Evolutionary conservation across 108 stramenopile species (phyloP).

Genomic region (Conticribra weissflogii): DNA sequence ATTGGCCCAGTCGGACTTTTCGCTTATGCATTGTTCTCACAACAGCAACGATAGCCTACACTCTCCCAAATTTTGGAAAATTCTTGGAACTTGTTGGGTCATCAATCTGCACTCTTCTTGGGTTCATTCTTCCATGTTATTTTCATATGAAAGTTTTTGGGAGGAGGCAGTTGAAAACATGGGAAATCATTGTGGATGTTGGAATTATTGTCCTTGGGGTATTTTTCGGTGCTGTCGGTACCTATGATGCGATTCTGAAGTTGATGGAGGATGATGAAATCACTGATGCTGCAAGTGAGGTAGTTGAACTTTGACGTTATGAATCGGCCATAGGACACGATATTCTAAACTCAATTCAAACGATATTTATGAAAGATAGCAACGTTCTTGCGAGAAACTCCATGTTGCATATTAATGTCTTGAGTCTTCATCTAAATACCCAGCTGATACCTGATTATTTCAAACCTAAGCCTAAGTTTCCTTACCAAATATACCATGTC

Average conservation of each 20-base stretch:
- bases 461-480: no score
- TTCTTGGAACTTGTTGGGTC: conserved; percentile 73
- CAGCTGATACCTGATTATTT: no score
- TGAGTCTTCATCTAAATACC: no score
- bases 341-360: no score
- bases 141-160: conserved; percentile 72
- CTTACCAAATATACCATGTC: no score
- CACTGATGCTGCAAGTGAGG: neutral
- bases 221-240: conserved; percentile 68
- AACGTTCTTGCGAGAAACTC: no score
- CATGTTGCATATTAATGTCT: no score
- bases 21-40: conserved; percentile 53
- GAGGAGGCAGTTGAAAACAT: conserved; percentile 44
- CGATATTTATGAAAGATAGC: no score
- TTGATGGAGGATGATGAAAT: conserved; percentile 25
- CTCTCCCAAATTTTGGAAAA: conserved; percentile 73
- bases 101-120: conserved; percentile 75
- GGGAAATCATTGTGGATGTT: conserved; percentile 48
- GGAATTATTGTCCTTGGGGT: conserved; percentile 59
- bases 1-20: conserved; percentile 19
- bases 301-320: conserved; percentile 3
- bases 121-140: conserved; percentile 70
- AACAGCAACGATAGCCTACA: conserved; percentile 66
- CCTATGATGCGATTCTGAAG: conserved; percentile 56
- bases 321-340: neutral